phyloP scores from a whole-genome alignment of 176 grass and related monocot species.

The Avena atlantica region DNA sequence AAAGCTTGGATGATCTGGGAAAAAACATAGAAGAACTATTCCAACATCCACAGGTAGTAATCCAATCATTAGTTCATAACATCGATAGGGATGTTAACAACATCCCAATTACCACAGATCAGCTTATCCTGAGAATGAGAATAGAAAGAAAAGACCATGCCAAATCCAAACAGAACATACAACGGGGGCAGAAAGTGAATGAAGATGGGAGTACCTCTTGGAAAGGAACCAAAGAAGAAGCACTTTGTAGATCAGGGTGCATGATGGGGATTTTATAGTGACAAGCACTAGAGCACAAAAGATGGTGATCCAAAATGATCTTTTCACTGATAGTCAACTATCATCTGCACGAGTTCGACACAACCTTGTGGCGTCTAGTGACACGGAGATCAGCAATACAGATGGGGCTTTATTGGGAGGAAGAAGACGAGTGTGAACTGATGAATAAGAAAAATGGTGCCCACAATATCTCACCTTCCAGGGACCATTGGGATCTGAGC shows the following conservation, averaged over 20 bases:
- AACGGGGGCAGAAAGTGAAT: neutral
- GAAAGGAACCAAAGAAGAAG: slow-evolving; percentile 12
- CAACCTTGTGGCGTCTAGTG: neutral
- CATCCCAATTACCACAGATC: neutral
- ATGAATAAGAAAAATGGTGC: slow-evolving; percentile 7
- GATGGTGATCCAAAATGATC: neutral
- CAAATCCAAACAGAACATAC: neutral
- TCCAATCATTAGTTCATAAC: neutral
- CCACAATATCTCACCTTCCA: too few relatives aligned
- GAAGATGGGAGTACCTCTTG: slow-evolving; percentile 30
- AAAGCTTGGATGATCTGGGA: neutral
- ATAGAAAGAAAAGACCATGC: neutral
- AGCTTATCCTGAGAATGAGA: neutral
- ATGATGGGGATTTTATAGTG: slow-evolving; percentile 42
- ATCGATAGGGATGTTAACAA: neutral
- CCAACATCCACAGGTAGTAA: neutral
- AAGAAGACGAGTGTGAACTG: neutral
- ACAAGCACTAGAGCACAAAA: neutral
- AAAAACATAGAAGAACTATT: neutral
- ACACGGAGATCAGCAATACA: slow-evolving; percentile 3
- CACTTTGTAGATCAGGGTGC: slow-evolving; percentile 31
- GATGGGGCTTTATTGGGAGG: slow-evolving; percentile 13
- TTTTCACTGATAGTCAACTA: slow-evolving; percentile 31
- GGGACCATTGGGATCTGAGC: too few relatives aligned
- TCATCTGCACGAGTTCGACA: slow-evolving; percentile 35